Evolutionary conservation across 768 basidiomycete genomes (phyloP), one percentile per base, ranked within the genome.

Genomic region (Suillus subalutaceus): DNA sequence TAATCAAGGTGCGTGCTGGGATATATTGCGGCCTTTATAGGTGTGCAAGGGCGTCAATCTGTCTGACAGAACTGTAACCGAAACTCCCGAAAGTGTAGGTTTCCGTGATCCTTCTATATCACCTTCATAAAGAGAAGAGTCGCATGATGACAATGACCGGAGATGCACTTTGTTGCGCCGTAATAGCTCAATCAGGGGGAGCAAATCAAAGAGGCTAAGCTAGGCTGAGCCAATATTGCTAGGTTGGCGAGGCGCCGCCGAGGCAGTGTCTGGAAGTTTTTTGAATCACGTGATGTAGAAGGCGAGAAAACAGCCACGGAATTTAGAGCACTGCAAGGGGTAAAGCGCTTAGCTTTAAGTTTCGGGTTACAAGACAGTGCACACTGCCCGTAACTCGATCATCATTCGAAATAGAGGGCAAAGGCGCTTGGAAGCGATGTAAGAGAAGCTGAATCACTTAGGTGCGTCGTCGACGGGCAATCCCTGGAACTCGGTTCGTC

Each of bases 11-110:
- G 18, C 1, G 30, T 30, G 26, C 58, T 60, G 59, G 41, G 59
- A 60, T 44, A 30, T 60, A 30, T 60, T 30, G 16, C 23, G 58
- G 26, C 18, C 40, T 63, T 74, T 72, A 71, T 52, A 40, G 20
- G 52, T 52, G 13, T 6, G 26, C 38, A 20, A 7, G 59, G 59
- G 59, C 59, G 59, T 32, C 41, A 43, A 60, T 60, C 10, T 30
- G 16, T 18, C 26, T 26, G 40, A 41, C 26, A 56, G 55, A 20
- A 35, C 53, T 20, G 10, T n/a, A 37, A 20, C 55, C 20, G 55
- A 56, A n/a, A n/a, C 37, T 3, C 41, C 40, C 18, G 41, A 40
- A 60, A 43, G 59, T 18, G 57, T 60, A 60, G 23, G 23, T 30
- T 56, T 18, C 38, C 58, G 38, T 43, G 18, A 30, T 18, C 43